Base-by-base conservation (phyloP, 129 eudicot species). In the Arctium minus region DNA sequence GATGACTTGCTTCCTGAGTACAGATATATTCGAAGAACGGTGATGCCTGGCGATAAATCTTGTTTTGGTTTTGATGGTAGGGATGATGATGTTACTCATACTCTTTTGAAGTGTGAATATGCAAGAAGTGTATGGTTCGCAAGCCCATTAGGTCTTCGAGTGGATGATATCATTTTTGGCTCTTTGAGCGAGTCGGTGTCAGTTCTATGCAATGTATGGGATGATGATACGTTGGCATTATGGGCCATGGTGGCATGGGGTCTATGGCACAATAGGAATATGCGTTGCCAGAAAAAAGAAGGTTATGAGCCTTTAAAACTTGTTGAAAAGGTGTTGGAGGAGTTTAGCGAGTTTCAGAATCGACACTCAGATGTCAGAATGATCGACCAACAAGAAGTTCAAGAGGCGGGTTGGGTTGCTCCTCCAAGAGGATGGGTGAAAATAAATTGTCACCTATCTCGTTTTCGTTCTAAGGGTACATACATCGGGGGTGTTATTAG, bases 241-340 rank as follows among this genome's bases (percentile, higher is more conserved):
- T 39, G 73, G 62, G 62, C 81, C 8, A 78, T 78, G 81, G 62
- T 65, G 64, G 81, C 81, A 12, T 78, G 81, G 81, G 74, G 64
- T 11, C 17, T 78, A 27, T 78, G 81, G 81, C 67, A 2, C 6
- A 78, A 78, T 29, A 65, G 60, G 81, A 69, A 78, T 18, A 35
- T 5, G 33, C 60, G 74, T 37, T 78, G 27, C 32, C 74, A 65
- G 11, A 18, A 17, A 4, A 27, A 27, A 37, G 3, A 2, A 78
- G 74, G 74, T 65, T 64, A 36, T 78, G 62, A 27, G 37, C 81
- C 74, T 8, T 0, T 67, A 27, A 5, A 27, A 0, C 81, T 78
- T 27, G 12, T 78, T 78, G 5, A 38, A 13, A 78, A 78, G 8
- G 29, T 78, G 60, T 11, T 29, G 30, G 10, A 15, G 6, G 81